A percentile compares a stretch with the other conserved stretches of the same genome.
phyloP scores from a whole-genome alignment of 306 rosid species.

The Rosa persica region DNA sequence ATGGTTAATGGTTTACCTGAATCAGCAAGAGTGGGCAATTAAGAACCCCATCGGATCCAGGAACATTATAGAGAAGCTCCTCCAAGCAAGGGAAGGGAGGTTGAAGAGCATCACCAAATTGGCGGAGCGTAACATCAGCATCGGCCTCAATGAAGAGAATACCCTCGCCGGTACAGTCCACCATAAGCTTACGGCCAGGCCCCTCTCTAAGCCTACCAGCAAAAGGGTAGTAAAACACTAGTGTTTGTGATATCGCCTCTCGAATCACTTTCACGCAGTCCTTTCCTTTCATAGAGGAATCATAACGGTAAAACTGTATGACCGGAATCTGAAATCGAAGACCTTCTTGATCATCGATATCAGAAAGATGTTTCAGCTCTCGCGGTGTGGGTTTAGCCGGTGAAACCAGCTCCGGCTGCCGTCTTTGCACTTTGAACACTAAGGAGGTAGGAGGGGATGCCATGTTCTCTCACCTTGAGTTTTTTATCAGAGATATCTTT shows the following conservation, averaged over 20 bases:
- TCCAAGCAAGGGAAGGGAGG: conserved; percentile 43
- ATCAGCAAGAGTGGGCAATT: conserved; percentile 37
- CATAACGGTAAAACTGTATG: conserved; percentile 31
- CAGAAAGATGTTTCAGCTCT: conserved; percentile 37
- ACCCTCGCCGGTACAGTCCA: conserved; percentile 51
- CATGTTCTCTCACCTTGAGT: background rate
- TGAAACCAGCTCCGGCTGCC: conserved; percentile 27
- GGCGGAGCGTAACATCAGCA: conserved; percentile 38
- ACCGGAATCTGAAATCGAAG: conserved; percentile 40
- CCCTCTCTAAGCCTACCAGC: conserved; percentile 45
- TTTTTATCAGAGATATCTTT: background rate
- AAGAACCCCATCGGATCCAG: conserved; percentile 28
- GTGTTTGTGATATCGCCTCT: conserved; percentile 35
- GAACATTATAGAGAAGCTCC: conserved; percentile 43
- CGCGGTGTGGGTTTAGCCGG: conserved; percentile 34
- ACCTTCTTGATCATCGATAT: conserved; percentile 44
- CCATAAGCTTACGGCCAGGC: conserved; percentile 31
- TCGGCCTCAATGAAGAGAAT: conserved; percentile 46
- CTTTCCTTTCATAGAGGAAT: conserved; percentile 34
- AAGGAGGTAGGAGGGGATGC: conserved; percentile 17
- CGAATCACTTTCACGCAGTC: conserved; percentile 34
- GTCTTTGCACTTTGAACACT: conserved; percentile 25
- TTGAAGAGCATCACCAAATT: conserved; percentile 35
- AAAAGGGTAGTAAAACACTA: conserved; percentile 42
- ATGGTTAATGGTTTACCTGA: conserved; percentile 26